A percentile compares a stretch with the other conserved stretches of the same genome.
Evolutionary conservation across 176 grass and related monocot genomes (phyloP).

Genomic region (Aechmea fasciata): DNA sequence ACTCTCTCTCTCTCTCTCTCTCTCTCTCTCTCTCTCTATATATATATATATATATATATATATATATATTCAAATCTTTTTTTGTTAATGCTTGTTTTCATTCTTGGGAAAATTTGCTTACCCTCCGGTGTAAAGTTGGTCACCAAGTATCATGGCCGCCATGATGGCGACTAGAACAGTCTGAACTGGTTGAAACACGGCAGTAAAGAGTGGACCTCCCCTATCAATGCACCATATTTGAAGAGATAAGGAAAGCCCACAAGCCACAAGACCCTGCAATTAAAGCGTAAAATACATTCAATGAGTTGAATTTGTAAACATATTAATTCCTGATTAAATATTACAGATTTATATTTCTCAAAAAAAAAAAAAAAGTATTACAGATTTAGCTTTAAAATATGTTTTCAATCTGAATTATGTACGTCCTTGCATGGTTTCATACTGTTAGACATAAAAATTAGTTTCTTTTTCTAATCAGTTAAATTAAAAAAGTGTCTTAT

Average conservation of each 20-base stretch:
- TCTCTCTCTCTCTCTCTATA: too few species aligned
- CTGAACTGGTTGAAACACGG: slow-evolving; percentile 90
- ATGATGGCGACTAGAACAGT: slow-evolving; percentile 86
- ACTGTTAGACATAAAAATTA: too few species aligned
- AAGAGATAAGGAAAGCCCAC: slow-evolving; percentile 58
- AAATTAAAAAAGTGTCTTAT: too few species aligned
- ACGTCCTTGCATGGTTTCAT: too few species aligned
- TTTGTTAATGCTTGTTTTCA: not conserved
- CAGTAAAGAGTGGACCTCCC: slow-evolving; percentile 80
- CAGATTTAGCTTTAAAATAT: too few species aligned
- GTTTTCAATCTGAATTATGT: too few species aligned
- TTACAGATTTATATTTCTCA: too few species aligned
- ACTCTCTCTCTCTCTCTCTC: too few species aligned
- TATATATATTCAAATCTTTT: not conserved
- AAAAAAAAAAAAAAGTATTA: too few species aligned
- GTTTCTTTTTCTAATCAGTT: too few species aligned
- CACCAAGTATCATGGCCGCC: slow-evolving; percentile 67
- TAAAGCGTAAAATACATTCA: not conserved
- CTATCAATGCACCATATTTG: slow-evolving; percentile 98
- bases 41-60: not conserved
- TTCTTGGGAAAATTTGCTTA: slow-evolving; percentile 13
- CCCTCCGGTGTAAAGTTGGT: slow-evolving; percentile 86
- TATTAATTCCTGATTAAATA: too few species aligned
- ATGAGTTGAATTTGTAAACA: too few species aligned
- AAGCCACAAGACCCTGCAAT: slow-evolving; percentile 75